Evolutionary conservation across 208 protist genomes (phyloP).

Genomic region (Acanthamoeba triangularis): DNA sequence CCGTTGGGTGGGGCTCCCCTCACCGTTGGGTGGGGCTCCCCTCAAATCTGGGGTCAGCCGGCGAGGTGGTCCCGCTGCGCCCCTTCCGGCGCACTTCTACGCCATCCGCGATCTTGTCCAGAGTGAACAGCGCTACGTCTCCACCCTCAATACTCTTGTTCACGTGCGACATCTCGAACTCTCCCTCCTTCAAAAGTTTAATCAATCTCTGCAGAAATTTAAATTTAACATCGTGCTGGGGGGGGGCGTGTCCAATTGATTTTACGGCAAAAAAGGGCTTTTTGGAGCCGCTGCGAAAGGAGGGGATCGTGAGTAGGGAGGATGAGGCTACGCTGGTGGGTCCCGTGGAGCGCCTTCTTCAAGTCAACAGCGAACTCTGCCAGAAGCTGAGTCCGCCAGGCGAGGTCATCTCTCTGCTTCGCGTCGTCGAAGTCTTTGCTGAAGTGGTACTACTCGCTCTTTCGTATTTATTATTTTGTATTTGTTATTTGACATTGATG

Average conservation of each 20-base stretch:
- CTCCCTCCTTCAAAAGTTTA: too few species aligned
- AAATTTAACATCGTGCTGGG: too few species aligned
- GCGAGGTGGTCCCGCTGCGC: neutral
- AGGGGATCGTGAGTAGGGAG: neutral
- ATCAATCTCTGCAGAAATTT: too few species aligned
- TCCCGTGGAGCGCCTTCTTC: neutral
- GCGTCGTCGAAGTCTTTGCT: constrained; percentile 1
- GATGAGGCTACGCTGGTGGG: constrained; percentile 17
- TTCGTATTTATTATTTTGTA: neutral
- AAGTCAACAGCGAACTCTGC: constrained; percentile 5
- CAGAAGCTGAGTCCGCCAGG: constrained; percentile 41
- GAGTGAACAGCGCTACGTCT: constrained; percentile 41
- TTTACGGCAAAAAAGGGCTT: neutral
- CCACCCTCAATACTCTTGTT: neutral
- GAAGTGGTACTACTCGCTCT: neutral
- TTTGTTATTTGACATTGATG: neutral
- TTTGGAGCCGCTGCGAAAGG: constrained; percentile 24
- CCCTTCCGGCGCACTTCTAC: constrained; percentile 34
- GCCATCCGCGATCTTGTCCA: constrained; percentile 24
- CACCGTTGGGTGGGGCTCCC: neutral
- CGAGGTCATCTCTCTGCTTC: constrained; percentile 40
- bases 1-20: too few species aligned
- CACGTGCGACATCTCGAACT: neutral
- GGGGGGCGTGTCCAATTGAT: neutral
- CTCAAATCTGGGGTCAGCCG: neutral